phyloP scores from a whole-genome alignment of 176 grass and related monocot genomes.

The Oryza meyeriana region DNA sequence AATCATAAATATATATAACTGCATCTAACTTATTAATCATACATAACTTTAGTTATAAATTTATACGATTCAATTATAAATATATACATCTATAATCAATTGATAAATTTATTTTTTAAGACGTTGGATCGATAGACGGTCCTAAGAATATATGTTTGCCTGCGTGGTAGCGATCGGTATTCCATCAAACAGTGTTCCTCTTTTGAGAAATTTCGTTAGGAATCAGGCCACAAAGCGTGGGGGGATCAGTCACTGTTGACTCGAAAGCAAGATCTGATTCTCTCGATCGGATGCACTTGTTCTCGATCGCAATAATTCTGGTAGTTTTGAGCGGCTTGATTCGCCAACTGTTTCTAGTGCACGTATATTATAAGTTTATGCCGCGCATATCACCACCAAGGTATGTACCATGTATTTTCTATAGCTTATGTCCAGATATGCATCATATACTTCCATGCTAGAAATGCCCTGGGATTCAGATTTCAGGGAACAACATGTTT shows the following conservation, averaged over 20 bases:
- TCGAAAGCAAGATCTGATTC: slow-evolving; percentile 32
- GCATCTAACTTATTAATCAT: no score
- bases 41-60: no score
- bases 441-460: background rate
- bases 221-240: slow-evolving; percentile 1
- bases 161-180: background rate
- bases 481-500: background rate
- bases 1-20: no score
- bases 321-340: slow-evolving; percentile 5
- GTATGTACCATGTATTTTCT: background rate
- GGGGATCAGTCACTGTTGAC: slow-evolving; percentile 11
- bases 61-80: no score
- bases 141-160: background rate
- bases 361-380: background rate
- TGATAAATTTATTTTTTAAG: no score
- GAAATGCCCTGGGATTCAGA: background rate
- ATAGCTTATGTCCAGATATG: background rate
- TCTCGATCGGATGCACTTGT: background rate
- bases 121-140: no score
- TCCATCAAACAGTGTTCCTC: background rate
- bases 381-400: background rate
- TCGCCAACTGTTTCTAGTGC: slow-evolving; percentile 3
- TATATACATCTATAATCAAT: no score
- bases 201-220: background rate
- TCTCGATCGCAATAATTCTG: background rate